These are phyloP conservation scores for Phyllosticta ampelicida DNA, from an alignment of 2,329 filamentous ascomycete species.

Conservation along the genomic window DNA sequence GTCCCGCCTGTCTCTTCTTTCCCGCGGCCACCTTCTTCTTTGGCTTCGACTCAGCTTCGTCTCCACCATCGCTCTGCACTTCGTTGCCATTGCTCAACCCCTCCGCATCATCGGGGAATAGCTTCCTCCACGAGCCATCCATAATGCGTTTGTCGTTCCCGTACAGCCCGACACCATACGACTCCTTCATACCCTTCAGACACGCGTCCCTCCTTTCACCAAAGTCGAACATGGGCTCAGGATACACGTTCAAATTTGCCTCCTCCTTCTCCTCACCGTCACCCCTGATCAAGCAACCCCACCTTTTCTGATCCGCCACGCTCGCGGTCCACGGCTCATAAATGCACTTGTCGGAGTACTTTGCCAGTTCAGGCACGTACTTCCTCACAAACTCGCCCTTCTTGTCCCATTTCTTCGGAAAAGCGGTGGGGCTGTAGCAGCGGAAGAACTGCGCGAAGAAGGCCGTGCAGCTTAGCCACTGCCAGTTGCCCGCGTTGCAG, in stretches of 20 bases:
- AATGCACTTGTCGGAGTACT: conserved; percentile 57
- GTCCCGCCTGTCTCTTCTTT: neutral
- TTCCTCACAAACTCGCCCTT: conserved; percentile 52
- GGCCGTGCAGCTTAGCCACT: conserved; percentile 65
- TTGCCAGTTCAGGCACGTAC: conserved; percentile 56
- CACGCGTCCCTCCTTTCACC: conserved; percentile 50
- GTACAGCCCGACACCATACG: conserved; percentile 54
- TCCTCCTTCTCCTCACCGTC: conserved; percentile 22
- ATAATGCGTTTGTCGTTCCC: conserved; percentile 52
- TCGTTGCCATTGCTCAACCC: conserved; percentile 31
- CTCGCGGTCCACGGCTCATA: conserved; percentile 73
- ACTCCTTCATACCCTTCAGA: conserved; percentile 57
- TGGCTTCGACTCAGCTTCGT: neutral
- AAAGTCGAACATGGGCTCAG: conserved; percentile 72
- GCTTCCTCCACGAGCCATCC: conserved; percentile 47
- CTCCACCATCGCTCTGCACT: neutral
- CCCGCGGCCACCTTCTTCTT: neutral
- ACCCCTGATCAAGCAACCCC: conserved; percentile 47
- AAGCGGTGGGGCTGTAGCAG: conserved; percentile 59
- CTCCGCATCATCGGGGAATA: conserved; percentile 38
- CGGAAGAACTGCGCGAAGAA: conserved; percentile 65
- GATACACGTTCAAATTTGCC: conserved; percentile 45
- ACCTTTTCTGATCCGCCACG: conserved; percentile 55
- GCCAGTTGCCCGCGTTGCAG: conserved; percentile 68
- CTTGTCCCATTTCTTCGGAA: conserved; percentile 66